Conservation (phyloP, 1,139 yeast genomes). For the Diutina ranongensis region DNA sequence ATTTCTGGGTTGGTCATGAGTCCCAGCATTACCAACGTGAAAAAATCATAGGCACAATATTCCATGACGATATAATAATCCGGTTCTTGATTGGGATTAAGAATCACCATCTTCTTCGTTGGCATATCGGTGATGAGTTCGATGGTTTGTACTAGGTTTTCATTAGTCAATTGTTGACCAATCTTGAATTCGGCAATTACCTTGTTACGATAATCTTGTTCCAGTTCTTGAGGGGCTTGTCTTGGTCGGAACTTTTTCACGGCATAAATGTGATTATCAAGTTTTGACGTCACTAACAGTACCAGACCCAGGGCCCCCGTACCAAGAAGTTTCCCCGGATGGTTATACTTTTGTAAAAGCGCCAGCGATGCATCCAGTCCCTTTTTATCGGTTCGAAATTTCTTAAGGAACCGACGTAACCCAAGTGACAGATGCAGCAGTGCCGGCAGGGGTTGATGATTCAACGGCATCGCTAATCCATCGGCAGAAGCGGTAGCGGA, state of each 20-base stretch:
- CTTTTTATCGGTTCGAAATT: neutral
- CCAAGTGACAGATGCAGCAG: conserved; percentile 7
- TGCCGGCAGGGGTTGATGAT: conserved; percentile 8
- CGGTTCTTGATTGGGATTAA: conserved; percentile 12
- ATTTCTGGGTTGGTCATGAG: conserved; percentile 47
- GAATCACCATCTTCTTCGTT: neutral
- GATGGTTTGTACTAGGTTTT: conserved; percentile 51
- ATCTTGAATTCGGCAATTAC: conserved; percentile 58
- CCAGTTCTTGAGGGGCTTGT: conserved; percentile 34
- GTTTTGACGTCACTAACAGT: conserved; percentile 36
- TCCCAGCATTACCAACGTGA: conserved; percentile 68
- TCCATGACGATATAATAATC: conserved; percentile 62
- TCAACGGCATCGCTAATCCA: too few relatives aligned
- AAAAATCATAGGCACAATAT: conserved; percentile 63
- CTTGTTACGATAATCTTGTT: conserved; percentile 44
- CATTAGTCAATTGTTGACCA: conserved; percentile 50
- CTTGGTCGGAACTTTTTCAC: conserved; percentile 57
- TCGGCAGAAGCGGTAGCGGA: too few relatives aligned
- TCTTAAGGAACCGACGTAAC: conserved; percentile 2
- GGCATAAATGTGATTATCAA: conserved; percentile 46
- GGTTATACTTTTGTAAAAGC: conserved; percentile 33
- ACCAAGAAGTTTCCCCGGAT: conserved; percentile 52
- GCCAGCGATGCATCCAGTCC: conserved; percentile 8
- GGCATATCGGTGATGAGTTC: conserved; percentile 43
- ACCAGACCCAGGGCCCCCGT: conserved; percentile 77